Evolutionary conservation across 129 eudicot species (phyloP).

Genomic region (Chrysanthemum lavandulifolium): DNA sequence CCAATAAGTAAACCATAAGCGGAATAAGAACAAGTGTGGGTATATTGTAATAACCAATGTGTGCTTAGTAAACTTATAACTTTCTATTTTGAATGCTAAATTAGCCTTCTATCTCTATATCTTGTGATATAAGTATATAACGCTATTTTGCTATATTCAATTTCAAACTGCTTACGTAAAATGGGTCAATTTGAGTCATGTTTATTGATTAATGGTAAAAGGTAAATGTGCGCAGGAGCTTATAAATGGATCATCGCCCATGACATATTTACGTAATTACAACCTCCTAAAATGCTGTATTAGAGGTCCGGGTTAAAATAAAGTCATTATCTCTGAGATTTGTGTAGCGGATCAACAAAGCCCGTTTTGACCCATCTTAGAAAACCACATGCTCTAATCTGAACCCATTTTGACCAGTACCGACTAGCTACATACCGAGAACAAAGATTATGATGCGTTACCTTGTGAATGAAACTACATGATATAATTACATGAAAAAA

Average conservation of each 20-base stretch:
- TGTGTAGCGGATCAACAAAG: too few species aligned
- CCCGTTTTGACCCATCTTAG: too few species aligned
- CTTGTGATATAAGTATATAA: constrained; percentile 18
- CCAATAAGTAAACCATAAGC: constrained; percentile 18
- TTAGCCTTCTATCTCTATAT: constrained; percentile 11
- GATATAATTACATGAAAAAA: neutral
- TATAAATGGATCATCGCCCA: too few species aligned
- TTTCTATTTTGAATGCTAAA: constrained; percentile 23
- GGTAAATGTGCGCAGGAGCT: neutral
- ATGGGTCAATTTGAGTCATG: neutral
- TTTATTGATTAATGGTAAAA: neutral
- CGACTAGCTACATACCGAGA: too few species aligned
- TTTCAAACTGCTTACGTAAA: neutral
- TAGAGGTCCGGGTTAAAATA: too few species aligned
- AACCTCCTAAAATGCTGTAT: too few species aligned
- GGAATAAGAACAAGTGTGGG: constrained; percentile 25
- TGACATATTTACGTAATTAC: too few species aligned
- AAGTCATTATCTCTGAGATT: too few species aligned
- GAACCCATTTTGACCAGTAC: too few species aligned
- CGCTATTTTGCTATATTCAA: neutral
- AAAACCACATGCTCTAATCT: too few species aligned
- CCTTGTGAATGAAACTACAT: neutral
- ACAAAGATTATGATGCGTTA: too few species aligned
- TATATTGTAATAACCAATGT: constrained; percentile 32
- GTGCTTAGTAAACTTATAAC: constrained; percentile 30